These are phyloP conservation scores for Leccinum incarnatum DNA, from an alignment of 768 basidiomycete species.

Conservation along the genomic window DNA sequence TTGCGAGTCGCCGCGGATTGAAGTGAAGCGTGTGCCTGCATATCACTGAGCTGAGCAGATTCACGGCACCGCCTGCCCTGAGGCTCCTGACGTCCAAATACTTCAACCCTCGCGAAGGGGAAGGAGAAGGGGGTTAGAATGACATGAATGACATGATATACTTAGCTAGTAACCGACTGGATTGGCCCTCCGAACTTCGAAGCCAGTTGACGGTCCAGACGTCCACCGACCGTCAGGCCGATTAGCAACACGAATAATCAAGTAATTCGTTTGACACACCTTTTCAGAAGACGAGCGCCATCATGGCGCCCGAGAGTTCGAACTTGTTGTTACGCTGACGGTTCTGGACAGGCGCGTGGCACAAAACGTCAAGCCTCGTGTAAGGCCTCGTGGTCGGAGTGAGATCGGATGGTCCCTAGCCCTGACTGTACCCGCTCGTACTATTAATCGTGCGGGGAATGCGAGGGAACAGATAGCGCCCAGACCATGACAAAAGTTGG, in stretches of 20 bases:
- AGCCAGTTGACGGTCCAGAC: not conserved
- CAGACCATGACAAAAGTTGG: too few relatives aligned
- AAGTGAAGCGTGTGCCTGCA: too few relatives aligned
- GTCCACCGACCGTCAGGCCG: not conserved
- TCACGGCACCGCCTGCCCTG: not conserved
- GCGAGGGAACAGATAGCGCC: not conserved
- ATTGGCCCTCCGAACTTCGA: too few relatives aligned
- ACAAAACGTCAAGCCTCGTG: not conserved
- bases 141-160: too few relatives aligned
- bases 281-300: not conserved
- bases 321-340: not conserved
- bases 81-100: too few relatives aligned
- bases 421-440: too few relatives aligned
- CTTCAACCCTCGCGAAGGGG: not conserved
- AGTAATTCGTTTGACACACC: not conserved
- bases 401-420: not conserved
- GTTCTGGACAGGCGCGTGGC: too few relatives aligned
- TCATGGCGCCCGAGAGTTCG: not conserved
- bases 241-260: not conserved
- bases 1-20: too few relatives aligned
- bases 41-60: too few relatives aligned
- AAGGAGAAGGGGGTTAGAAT: not conserved
- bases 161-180: too few relatives aligned
- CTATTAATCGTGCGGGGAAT: not conserved
- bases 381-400: not conserved